These are phyloP conservation scores for Diaporthe sp. DNA, from an alignment of 2,329 filamentous ascomycete species.

Conservation along the genomic window DNA sequence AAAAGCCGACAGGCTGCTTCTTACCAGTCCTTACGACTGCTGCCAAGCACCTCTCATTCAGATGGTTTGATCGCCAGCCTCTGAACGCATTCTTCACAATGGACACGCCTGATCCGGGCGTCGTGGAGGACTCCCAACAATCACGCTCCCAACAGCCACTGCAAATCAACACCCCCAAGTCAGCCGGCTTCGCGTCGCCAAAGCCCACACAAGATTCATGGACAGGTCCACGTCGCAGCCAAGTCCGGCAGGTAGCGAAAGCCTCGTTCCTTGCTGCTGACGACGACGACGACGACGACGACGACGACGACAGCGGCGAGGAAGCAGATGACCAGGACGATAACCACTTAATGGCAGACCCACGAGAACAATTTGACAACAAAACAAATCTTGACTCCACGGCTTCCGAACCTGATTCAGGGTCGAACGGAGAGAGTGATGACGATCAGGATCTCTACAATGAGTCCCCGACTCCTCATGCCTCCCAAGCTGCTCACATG, in stretches of 20 bases:
- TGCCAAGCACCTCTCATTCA: not conserved
- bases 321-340: not conserved
- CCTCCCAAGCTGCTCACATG: not conserved
- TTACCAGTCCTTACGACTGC: not conserved
- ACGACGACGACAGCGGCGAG: not conserved
- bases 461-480: not conserved
- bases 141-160: not conserved
- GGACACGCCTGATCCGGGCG: not conserved
- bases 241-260: constrained; percentile 17
- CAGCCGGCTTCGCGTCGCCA: constrained; percentile 1
- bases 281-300: not conserved
- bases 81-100: not conserved
- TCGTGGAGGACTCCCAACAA: not conserved
- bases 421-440: not conserved
- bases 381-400: not conserved
- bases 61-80: not conserved
- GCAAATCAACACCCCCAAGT: not conserved
- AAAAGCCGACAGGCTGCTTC: not conserved
- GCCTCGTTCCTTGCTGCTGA: constrained; percentile 7
- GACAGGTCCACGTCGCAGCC: constrained; percentile 6
- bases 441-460: not conserved
- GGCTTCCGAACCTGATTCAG: not conserved
- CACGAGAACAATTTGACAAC: not conserved
- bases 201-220: not conserved
- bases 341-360: no score